Base-by-base conservation (phyloP, 148 eudicot species). In the Cornus suecica region DNA sequence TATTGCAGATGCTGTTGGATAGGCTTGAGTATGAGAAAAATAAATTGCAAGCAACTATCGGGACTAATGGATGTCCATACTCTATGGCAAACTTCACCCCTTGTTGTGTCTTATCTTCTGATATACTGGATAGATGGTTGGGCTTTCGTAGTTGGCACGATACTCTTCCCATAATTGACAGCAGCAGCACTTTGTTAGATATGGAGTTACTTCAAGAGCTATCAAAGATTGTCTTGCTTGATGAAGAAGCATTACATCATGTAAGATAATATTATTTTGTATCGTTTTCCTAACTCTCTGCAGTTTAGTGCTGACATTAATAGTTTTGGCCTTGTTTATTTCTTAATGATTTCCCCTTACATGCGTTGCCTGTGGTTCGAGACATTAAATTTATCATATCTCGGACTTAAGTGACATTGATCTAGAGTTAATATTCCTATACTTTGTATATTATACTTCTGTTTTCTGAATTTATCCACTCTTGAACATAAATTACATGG, bases 201-300 rank as follows among this genome's bases (percentile, higher is more conserved):
- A 83, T 91, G 83, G 69, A 83, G 70, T 65, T 95, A 80, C 94
- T 95, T 73, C 83, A 84, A 78, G 83, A 91, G 82, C 78, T 95
- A 61, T 88, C 90, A 34, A 77, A 69, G 78, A 76, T 80, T 63
- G 60, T 79, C 77, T 61, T 88, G 71, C 80, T 83, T 76, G 93
- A 91, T 71, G 74, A 72, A 26, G 83, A 80, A 65, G 87, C 84
- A 75, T 67, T 86, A 34, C 73, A 80, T 45, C 75, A 48, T 76
- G 98, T 94, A 90, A 68, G 85, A 73, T 82, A 23, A 41, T 34
- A 10, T 24, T 72, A 26, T n/a, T 27, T 65, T 31, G 25, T 11
- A 76, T 45, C 45, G 70, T 27, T 29, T 68, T 45, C 25, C 14
- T 27, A 1, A 11, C 7, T 31, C 56, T 66, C 62, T 27, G 41